Evolutionary conservation across 768 basidiomycete species (phyloP).

Genomic region (Rhodotorula taiwanensis): DNA sequence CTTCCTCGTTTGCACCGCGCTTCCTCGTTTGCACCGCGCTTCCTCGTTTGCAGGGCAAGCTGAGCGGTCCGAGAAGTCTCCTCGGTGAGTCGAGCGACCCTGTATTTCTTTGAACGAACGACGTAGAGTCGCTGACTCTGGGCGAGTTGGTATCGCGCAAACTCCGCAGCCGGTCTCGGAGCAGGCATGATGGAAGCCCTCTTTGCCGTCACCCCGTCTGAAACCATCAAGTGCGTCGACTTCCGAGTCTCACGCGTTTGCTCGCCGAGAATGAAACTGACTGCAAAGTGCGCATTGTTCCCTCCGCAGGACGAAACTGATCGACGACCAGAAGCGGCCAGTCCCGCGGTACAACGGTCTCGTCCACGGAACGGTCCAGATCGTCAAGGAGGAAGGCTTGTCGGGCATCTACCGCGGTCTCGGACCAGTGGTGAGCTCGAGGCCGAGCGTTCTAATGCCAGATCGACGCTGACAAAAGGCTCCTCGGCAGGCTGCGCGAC

Average conservation of each 20-base stretch:
- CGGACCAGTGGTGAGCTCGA: slow-evolving; percentile 62
- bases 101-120: too few species aligned
- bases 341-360: slow-evolving; percentile 80
- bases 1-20: too few species aligned
- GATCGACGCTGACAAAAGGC: too few species aligned
- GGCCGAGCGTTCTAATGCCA: too few species aligned
- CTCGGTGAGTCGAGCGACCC: slow-evolving; percentile 52
- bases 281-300: neutral
- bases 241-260: slow-evolving; percentile 8
- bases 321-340: slow-evolving; percentile 82
- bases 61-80: slow-evolving; percentile 75
- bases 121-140: neutral
- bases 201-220: slow-evolving; percentile 91
- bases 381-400: slow-evolving; percentile 78
- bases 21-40: too few species aligned
- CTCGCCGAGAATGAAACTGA: neutral
- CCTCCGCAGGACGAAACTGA: slow-evolving; percentile 78
- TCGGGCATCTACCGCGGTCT: slow-evolving; percentile 71
- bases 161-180: slow-evolving; percentile 48
- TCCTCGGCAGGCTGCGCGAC: slow-evolving; percentile 73
- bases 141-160: too few species aligned
- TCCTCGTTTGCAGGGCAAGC: slow-evolving; percentile 66
- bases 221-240: slow-evolving; percentile 84
- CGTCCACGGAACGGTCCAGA: slow-evolving; percentile 71
- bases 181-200: slow-evolving; percentile 85